Evolutionary conservation across 352 stramenopile genomes (phyloP), one percentile per base, ranked within the genome.

Genomic region (Phytophthora europaea): DNA sequence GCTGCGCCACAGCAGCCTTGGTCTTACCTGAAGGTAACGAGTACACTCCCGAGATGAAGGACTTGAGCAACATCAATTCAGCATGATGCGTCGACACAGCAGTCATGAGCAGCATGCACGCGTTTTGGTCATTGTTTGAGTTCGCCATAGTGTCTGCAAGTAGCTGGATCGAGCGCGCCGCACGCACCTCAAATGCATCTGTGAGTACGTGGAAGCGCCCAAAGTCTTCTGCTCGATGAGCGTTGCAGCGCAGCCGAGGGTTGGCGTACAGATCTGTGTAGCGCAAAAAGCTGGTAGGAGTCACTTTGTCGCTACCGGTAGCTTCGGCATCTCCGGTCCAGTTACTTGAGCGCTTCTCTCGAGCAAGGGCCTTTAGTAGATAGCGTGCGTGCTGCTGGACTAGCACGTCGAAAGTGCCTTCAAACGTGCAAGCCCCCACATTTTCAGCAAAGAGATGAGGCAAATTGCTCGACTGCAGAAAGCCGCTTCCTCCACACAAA

Each of bases 361-460:
- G 59, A 51, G 36, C 23, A 22, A 45, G 38, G 7, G 68, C 72
- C 66, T 87, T 90, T 59, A 84, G 50, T 6, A 90, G 68, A 57
- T 84, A 87, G 0, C 76, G 75, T 20, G 76, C 72, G 57, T 88
- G 81, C 43, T 90, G 83, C 65, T 88, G 73, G 31, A 87, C 81
- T 8, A 90, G 64, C 60, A 90, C 81, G 53, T 90, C 81, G 56
- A 88, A 83, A 28, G 81, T 90, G 36, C 81, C 83, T 78, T 89
- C 83, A 51, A 78, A 88, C 4, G 83, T 90, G 47, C 57, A 70
- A 6, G 79, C 67, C 12, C 81, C 79, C 3, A 90, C 76, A 20
- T 78, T 73, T 63, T 89, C 81, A 48, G 60, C 71, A 28, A 81
- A 82, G n/a, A 81, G 53, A 26, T 76, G 70, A 18, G 51, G 38